Evolutionary conservation across 2,329 filamentous ascomycete genomes (phyloP).

Genomic region (Diaporthe amygdali): DNA sequence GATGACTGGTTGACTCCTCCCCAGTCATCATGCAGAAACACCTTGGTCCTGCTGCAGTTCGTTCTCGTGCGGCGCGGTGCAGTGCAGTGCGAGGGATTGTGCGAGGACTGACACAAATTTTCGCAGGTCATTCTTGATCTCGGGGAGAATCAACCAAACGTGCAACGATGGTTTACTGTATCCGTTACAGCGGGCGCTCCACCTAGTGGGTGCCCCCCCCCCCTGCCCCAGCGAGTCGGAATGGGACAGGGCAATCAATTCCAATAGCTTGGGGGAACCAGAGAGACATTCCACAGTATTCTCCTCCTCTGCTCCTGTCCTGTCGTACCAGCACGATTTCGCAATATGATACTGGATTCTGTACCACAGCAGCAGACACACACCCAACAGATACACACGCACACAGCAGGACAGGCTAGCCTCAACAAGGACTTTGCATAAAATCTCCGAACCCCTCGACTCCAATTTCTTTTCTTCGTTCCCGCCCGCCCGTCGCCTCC

Average conservation of each 20-base stretch:
- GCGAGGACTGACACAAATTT: not conserved
- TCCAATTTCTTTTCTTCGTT: slow-evolving; percentile 13
- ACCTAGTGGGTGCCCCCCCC: not conserved
- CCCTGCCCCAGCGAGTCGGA: not conserved
- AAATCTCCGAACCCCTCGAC: slow-evolving; percentile 5
- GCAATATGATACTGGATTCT: not conserved
- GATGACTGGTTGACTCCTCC: not conserved
- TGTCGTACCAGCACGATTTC: not conserved
- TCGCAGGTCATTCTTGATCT: not conserved
- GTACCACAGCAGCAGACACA: not conserved
- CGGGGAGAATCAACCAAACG: not conserved
- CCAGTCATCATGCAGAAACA: not conserved
- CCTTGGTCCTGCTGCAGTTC: not conserved
- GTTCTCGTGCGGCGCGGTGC: not conserved
- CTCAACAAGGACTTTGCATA: not conserved
- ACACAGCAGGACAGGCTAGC: not conserved
- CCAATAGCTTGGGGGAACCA: not conserved
- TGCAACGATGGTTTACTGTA: slow-evolving; percentile 1
- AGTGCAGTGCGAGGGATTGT: not conserved
- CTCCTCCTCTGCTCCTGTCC: not conserved
- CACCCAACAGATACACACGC: not conserved
- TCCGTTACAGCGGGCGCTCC: slow-evolving; percentile 9
- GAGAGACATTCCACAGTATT: not conserved
- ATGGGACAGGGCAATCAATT: slow-evolving; percentile 7
- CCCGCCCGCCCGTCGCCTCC: not conserved